A percentile compares a stretch with the other conserved stretches of the same genome.
Evolutionary conservation across 2,329 filamentous ascomycete species (phyloP).

Genomic region (Aureobasidium mangrovei): DNA sequence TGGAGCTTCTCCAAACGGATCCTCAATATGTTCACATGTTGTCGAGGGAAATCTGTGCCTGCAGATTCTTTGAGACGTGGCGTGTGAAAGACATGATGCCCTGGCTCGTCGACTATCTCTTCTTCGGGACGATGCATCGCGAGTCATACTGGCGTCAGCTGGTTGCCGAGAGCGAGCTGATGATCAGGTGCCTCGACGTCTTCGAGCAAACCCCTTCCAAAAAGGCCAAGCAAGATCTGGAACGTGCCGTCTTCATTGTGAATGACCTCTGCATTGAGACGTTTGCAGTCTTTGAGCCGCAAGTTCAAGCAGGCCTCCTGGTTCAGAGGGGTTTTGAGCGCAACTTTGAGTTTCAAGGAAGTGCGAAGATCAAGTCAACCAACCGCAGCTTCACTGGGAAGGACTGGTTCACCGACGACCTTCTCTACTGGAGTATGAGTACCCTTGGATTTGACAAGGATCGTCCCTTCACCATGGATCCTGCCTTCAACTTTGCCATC

Average conservation of each 20-base stretch:
- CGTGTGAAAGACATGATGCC: not conserved
- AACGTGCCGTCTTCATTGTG: not conserved
- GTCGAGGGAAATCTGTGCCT: not conserved
- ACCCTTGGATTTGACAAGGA: not conserved
- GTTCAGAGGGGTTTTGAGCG: not conserved
- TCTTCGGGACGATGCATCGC: not conserved
- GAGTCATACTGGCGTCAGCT: constrained; percentile 2
- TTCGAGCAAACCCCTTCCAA: not conserved
- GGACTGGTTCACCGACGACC: not conserved
- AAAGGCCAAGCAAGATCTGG: not conserved
- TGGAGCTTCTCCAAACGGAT: not conserved
- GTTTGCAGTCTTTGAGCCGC: not conserved
- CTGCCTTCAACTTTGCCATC: not conserved
- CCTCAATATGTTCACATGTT: not conserved
- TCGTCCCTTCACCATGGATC: not conserved
- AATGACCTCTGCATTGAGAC: not conserved
- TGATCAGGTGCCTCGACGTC: not conserved
- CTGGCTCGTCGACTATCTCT: not conserved
- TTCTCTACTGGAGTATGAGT: not conserved
- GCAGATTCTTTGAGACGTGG: not conserved
- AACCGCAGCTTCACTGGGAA: not conserved
- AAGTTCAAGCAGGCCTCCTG: not conserved
- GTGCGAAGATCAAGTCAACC: too few species aligned
- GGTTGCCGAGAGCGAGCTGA: not conserved
- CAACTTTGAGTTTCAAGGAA: not conserved